Evolutionary conservation across 352 stramenopile species (phyloP).

Genomic region (Pythium insidiosum): DNA sequence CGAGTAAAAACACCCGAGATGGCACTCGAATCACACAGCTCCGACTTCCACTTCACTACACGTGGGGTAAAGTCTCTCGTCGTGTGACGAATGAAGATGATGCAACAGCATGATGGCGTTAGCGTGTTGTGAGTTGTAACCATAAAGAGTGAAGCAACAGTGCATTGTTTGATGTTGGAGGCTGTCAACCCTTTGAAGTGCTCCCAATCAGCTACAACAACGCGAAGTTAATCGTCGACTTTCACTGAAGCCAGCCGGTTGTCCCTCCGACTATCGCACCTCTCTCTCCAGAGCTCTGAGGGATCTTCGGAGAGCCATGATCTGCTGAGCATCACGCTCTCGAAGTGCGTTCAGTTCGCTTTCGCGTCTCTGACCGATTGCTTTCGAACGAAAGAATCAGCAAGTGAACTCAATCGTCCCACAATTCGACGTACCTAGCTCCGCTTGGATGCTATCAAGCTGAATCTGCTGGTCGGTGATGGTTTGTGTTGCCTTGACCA

Average conservation of each 20-base stretch:
- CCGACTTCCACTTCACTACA: slow-evolving; percentile 54
- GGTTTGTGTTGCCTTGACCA: slow-evolving; percentile 1
- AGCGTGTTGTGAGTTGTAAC: background rate
- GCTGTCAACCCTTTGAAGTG: slow-evolving; percentile 7
- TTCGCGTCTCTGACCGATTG: too few relatives aligned
- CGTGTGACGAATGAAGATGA: slow-evolving; percentile 26
- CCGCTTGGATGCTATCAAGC: slow-evolving; percentile 10
- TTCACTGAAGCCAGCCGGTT: too few relatives aligned
- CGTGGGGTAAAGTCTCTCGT: slow-evolving; percentile 32
- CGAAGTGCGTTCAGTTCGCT: background rate
- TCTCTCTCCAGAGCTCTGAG: slow-evolving; percentile 18
- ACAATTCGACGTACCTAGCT: slow-evolving; percentile 7
- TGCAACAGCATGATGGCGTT: slow-evolving; percentile 11
- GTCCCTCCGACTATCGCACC: too few relatives aligned
- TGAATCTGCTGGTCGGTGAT: slow-evolving; percentile 2
- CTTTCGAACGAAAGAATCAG: too few relatives aligned
- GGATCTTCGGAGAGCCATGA: slow-evolving; percentile 19
- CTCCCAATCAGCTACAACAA: slow-evolving; percentile 13
- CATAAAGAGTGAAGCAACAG: too few relatives aligned
- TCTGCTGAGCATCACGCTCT: slow-evolving; percentile 14
- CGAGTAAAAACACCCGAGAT: slow-evolving; percentile 54
- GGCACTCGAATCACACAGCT: slow-evolving; percentile 67
- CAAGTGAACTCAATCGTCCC: background rate
- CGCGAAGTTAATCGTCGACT: too few relatives aligned
- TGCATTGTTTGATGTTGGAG: too few relatives aligned